Base-by-base conservation (phyloP, 1,284 basidiomycete genomes). In the Mycosarcoma maydis region DNA sequence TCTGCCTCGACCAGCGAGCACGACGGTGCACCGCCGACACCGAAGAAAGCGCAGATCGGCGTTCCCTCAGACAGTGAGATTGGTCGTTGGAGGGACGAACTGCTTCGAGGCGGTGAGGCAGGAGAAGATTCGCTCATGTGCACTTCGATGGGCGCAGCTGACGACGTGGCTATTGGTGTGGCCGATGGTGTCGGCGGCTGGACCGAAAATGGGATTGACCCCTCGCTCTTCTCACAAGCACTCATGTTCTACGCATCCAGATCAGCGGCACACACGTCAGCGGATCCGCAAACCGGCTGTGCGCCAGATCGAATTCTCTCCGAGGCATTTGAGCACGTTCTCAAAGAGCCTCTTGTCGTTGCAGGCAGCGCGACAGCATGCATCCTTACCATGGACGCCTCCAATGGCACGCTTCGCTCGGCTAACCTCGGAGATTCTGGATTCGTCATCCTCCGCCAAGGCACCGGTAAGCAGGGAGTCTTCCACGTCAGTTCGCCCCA, bases 361-460 rank as follows among this genome's bases (percentile, higher is more conserved):
- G 91, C 90, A 48, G 92, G 92, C 45, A 92, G 91, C 16, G 92
- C 92, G 75, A 94, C 92, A 0, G 92, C 91, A 14, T 92, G 90
- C 76, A 82, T 94, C 27, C 80, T 92, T 24, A 90, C 87, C 36
- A 81, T 94, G 34, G 92, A 94, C 76, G 86, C 90, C 1, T 86
- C 87, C 13, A 89, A 88, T 1, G 92, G 92, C 19, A 68, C 88
- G 37, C 84, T 94, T 45, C 87, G 88, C 33, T 88, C 90, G 19
- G 91, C 91, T 55, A 94, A 93, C 89, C 90, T 94, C 54, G 92
- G 92, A 16, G 92, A 94, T 81, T 92, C 91, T 42, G 90, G 91
- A 13, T 94, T 90, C 80, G 84, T 88, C 60, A 88, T 94, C 52
- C 86, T 94, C 53, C 72, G 78, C 16, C 61, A 74, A 22, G 57